Evolutionary conservation across 495 filamentous ascomycete genomes (phyloP), one percentile per base, ranked within the genome.

Genomic region (Lasiosphaeria ovina): DNA sequence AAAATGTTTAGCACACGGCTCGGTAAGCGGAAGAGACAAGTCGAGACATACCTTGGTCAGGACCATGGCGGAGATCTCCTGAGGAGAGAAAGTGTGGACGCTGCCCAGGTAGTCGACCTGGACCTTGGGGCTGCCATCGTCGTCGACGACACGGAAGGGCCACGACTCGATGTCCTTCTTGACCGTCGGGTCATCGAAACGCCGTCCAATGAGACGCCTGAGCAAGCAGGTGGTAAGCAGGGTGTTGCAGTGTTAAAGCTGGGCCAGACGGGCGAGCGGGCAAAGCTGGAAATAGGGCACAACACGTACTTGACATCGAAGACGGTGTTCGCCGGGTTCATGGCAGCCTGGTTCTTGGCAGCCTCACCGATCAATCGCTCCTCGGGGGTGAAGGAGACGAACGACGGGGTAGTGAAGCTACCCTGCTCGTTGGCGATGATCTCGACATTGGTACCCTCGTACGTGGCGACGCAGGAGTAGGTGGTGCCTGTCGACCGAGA

Each of bases 341-440:
- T 96, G 76, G 94, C 94, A 73, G 95, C 93, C 83, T 97, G 94
- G 85, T 98, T 98, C 89, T 97, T 98, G 75, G 94, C 94, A 42
- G 93, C 89, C 85, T 98, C 94, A 81, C 94, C 94, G 78, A 98
- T 96, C 73, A 98, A 83, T 76, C 95, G 91, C 85, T 98, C 94
- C 74, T 90, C 90, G 76, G 96, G 92, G 75, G 93, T 97, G 89
- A 98, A 98, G 66, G 90, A 92, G 74, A 98, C 94, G 81, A 96
- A 98, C 16, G 94, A 98, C 50, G 94, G 94, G 40, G 94, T 98
- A 61, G 94, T 97, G 69, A 96, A 93, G 84, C 91, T 95, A 83
- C 94, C 94, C 85, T 98, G 94, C 85, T 98, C 94, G 80, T 97
- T 98, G 86, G 91, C 92, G 72, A 97, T 98, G 84, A 98, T 98